Evolutionary conservation across 805 yeast genomes (phyloP).

Genomic region (Metschnikowia gruessii): DNA sequence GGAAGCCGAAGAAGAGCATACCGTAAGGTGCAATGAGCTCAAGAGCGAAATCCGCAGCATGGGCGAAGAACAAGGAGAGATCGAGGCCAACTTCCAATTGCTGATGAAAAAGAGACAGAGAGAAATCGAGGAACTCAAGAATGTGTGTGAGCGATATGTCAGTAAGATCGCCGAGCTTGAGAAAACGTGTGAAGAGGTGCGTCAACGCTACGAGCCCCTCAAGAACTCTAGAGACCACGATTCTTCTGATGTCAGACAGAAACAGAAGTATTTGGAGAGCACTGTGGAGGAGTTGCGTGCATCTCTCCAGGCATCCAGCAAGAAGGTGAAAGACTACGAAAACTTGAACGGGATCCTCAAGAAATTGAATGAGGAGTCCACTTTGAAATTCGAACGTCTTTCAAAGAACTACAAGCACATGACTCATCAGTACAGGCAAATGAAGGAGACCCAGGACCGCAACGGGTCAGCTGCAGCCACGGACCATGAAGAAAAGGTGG

Average conservation of each 20-base stretch:
- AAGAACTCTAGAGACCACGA: constrained; percentile 19
- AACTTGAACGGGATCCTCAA: constrained; percentile 51
- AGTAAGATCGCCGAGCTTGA: constrained; percentile 40
- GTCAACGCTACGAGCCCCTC: constrained; percentile 25
- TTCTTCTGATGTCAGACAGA: constrained; percentile 10
- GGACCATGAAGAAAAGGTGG: constrained; percentile 2
- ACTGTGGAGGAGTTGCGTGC: constrained; percentile 47
- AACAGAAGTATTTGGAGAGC: constrained; percentile 24
- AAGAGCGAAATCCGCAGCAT: constrained; percentile 49
- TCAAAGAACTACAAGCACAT: constrained; percentile 66
- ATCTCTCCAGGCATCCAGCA: constrained; percentile 50
- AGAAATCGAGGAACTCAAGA: constrained; percentile 58
- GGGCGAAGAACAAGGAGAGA: constrained; percentile 57
- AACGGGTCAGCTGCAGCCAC: constrained; percentile 3
- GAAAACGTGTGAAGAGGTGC: constrained; percentile 28
- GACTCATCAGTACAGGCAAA: constrained; percentile 54
- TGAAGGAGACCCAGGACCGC: constrained; percentile 29
- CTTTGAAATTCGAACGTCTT: constrained; percentile 61
- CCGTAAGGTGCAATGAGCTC: constrained; percentile 51
- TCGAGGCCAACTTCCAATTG: constrained; percentile 52
- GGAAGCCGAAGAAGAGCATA: constrained; percentile 63
- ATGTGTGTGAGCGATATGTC: constrained; percentile 43
- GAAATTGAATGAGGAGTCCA: constrained; percentile 63
- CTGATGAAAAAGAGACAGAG: constrained; percentile 54
- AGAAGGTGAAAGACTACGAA: constrained; percentile 55